Evolutionary conservation across 208 protist genomes (phyloP), one percentile per base, ranked within the genome.

Genomic region (Herpetomonas tarakana): DNA sequence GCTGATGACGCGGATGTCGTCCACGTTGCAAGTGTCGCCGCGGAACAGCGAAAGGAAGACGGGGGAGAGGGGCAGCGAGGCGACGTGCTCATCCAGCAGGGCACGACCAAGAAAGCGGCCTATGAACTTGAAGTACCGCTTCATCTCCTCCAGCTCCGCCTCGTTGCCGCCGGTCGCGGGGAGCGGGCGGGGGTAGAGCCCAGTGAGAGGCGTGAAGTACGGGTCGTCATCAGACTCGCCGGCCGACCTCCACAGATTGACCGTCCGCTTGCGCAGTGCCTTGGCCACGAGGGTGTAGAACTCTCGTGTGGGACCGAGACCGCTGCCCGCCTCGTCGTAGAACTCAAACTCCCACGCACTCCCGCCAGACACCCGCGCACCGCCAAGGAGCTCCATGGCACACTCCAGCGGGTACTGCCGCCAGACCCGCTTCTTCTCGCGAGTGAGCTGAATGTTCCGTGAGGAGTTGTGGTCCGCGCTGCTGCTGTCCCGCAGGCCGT

Each of bases 241-340:
- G 12, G 54, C 55, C n/a, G 46, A 39, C 18, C 75, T 71, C 86
- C 87, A 96, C 21, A 96, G 65, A 16, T 54, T 49, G 46, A 88
- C 55, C 52, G 64, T 65, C 25, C 69, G 76, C 61, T 90, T 66
- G 14, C 77, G 81, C 55, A 96, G 68, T 18, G 65, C 63, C 50
- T 83, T 57, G 7, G 83, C 81, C 0, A 96, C 82, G 27, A 96
- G 78, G 18, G 83, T 81, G 78, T 92, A 97, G 61, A 96, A 96
- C 74, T 97, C 87, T 14, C 77, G 78, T 28, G 93, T 96, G 16
- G 93, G 93, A 6, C 93, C 93, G 22, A 81, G 64, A 22, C 93
- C 93, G 60, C 82, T 94, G 35, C 93, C 93, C 24, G 78, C 78
- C 61, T 97, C 93, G 54, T 82, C 73, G 65, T 88, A 93, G 65